Evolutionary conservation across 2,329 filamentous ascomycete genomes (phyloP).

Genomic region (Colletotrichum viniferum): DNA sequence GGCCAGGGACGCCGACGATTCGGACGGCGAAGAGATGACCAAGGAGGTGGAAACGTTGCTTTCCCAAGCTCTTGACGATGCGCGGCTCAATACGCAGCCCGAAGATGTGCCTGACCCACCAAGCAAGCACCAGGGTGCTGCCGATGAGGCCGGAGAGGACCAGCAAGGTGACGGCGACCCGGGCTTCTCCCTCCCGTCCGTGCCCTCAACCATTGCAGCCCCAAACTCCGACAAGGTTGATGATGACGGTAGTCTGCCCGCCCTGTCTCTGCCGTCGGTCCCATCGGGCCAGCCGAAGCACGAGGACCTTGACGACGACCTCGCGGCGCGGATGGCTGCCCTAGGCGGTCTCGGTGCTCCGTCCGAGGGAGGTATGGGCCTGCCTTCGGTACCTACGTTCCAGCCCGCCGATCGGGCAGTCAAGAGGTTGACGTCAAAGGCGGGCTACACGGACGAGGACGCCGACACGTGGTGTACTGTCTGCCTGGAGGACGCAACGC

Average conservation of each 20-base stretch:
- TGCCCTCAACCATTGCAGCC: slow-evolving; percentile 40
- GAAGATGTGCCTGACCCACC: neutral
- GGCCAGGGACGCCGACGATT: slow-evolving; percentile 41
- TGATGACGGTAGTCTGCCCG: slow-evolving; percentile 15
- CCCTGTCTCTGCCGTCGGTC: slow-evolving; percentile 50
- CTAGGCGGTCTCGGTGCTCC: slow-evolving; percentile 42
- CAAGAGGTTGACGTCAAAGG: slow-evolving; percentile 41
- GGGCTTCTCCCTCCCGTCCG: slow-evolving; percentile 38
- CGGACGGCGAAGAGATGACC: slow-evolving; percentile 55
- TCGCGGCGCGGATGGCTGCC: slow-evolving; percentile 57
- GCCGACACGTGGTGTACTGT: slow-evolving; percentile 81
- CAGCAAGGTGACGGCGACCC: slow-evolving; percentile 20
- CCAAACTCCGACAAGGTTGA: slow-evolving; percentile 3
- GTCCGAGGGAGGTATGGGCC: slow-evolving; percentile 33
- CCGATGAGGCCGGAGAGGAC: neutral
- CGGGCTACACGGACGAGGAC: slow-evolving; percentile 69
- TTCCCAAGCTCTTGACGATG: slow-evolving; percentile 50
- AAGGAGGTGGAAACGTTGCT: slow-evolving; percentile 49
- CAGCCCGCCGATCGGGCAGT: slow-evolving; percentile 46
- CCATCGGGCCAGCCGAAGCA: slow-evolving; percentile 42
- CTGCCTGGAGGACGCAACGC: slow-evolving; percentile 77
- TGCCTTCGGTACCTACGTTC: slow-evolving; percentile 56
- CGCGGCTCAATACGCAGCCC: slow-evolving; percentile 34
- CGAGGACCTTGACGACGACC: slow-evolving; percentile 48
- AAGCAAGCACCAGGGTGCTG: neutral